Conservation (phyloP, 2,329 filamentous ascomycete genomes). For the Colletotrichum graminicola region DNA sequence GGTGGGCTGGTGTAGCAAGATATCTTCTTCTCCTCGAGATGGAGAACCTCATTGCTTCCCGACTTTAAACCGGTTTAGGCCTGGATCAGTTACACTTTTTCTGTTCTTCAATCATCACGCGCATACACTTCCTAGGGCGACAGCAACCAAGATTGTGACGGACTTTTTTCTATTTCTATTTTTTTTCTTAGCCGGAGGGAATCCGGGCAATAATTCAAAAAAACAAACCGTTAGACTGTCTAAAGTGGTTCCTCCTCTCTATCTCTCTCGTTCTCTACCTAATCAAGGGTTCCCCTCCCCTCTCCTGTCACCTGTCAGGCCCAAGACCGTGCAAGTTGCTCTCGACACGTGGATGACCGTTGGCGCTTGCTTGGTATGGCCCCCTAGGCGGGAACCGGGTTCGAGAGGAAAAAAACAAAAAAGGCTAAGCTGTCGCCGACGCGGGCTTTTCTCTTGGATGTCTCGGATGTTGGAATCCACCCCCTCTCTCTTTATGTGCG, state of each 20-base stretch:
- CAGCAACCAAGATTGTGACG: constrained; percentile 6
- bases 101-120: neutral
- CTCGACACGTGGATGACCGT: neutral
- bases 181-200: neutral
- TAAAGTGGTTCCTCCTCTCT: neutral
- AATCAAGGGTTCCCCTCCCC: neutral
- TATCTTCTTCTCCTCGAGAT: neutral
- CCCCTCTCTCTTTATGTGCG: rapidly evolving
- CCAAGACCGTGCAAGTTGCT: neutral
- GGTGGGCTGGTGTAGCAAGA: constrained; percentile 3
- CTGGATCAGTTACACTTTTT: constrained; percentile 5
- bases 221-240: neutral
- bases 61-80: neutral
- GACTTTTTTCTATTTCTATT: neutral
- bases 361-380: neutral
- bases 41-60: no score
- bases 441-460: neutral
- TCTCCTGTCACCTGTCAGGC: neutral
- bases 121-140: neutral
- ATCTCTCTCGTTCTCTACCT: neutral
- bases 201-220: neutral
- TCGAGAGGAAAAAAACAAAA: neutral
- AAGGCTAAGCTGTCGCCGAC: neutral
- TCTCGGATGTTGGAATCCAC: neutral
- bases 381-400: neutral